These are phyloP conservation scores for Madurella mycetomatis DNA, from an alignment of 2,329 filamentous ascomycete species.

Conservation along the genomic window DNA sequence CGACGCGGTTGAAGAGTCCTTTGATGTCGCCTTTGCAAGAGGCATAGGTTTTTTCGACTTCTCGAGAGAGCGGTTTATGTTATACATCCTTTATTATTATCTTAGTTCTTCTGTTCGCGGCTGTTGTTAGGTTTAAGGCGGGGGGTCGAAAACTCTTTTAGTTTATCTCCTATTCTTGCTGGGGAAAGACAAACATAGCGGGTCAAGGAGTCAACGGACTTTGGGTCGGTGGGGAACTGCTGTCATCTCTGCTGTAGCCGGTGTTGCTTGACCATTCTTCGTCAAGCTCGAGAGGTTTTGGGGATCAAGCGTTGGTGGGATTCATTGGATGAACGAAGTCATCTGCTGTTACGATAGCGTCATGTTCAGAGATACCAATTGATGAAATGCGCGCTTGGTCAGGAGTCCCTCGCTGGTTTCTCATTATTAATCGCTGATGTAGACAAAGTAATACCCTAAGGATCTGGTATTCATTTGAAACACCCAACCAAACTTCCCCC, in stretches of 20 bases:
- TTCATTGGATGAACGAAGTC: neutral
- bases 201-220: neutral
- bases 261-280: neutral
- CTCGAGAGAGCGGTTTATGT: neutral
- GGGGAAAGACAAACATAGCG: conserved; percentile 5
- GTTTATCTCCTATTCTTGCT: conserved; percentile 4
- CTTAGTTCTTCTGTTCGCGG: conserved; percentile 7
- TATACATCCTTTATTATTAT: conserved; percentile 1
- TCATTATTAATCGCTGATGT: no score
- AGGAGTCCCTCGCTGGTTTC: neutral
- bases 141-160: conserved; percentile 4
- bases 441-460: neutral
- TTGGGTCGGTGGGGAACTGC: neutral
- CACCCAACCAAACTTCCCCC: neutral
- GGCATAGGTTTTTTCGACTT: conserved; percentile 19
- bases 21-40: conserved; percentile 47
- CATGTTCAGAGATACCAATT: conserved; percentile 7
- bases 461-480: neutral
- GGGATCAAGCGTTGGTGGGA: neutral
- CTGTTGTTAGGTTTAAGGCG: neutral
- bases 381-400: neutral
- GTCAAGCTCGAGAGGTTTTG: neutral
- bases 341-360: conserved; percentile 7
- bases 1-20: conserved; percentile 56
- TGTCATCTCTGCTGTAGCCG: conserved; percentile 5